phyloP scores from a whole-genome alignment of 306 rosid species.

The Vicia faba region DNA sequence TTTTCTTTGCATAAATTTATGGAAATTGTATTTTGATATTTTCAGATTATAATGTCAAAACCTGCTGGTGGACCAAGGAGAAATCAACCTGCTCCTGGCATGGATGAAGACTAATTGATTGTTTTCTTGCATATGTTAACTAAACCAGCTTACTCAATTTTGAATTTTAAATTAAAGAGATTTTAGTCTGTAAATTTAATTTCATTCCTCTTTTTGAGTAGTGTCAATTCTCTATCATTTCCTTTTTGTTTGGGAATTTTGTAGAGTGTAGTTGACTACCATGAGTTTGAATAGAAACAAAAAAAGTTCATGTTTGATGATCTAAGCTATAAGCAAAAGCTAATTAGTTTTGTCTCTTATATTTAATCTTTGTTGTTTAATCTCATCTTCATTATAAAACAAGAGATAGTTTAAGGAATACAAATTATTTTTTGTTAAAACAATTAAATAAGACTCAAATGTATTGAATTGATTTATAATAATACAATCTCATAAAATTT shows the following conservation, averaged over 20 bases:
- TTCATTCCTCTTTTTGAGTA: background rate
- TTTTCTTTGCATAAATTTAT: background rate
- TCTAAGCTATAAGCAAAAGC: background rate
- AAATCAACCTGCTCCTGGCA: slow-evolving; percentile 70
- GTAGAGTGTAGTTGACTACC: background rate
- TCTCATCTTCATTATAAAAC: background rate
- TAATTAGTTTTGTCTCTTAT: background rate
- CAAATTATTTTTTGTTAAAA: background rate
- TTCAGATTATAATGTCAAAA: slow-evolving; percentile 90
- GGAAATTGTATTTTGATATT: background rate
- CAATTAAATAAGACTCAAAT: background rate
- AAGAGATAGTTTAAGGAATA: background rate
- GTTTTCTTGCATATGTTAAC: slow-evolving; percentile 10
- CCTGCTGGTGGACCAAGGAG: slow-evolving; percentile 96
- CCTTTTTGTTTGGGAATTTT: slow-evolving; percentile 1
- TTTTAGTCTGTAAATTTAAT: slow-evolving; percentile 35
- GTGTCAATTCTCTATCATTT: background rate
- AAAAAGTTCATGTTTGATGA: background rate
- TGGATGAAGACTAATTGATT: slow-evolving; percentile 67
- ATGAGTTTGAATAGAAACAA: background rate
- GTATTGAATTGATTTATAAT: too few relatives aligned
- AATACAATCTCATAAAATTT: background rate
- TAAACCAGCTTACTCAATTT: slow-evolving; percentile 37
- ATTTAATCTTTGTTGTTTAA: background rate
- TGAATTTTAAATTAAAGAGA: slow-evolving; percentile 39